phyloP scores from a whole-genome alignment of 495 filamentous ascomycete genomes.

The Hypoxylon perforatum region DNA sequence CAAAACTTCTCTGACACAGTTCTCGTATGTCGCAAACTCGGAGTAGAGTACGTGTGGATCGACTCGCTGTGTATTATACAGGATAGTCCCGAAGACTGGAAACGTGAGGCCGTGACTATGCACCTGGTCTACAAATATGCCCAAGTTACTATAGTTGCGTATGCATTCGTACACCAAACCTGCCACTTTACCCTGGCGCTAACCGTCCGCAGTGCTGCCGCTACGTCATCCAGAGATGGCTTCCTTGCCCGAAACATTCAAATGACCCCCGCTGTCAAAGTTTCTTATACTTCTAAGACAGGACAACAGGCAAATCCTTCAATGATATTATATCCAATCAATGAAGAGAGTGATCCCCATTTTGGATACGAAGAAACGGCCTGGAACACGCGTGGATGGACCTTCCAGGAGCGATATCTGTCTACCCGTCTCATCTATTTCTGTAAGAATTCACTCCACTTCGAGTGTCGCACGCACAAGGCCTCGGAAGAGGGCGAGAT shows the following conservation, averaged over 20 bases:
- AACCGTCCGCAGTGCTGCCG: conserved; percentile 9
- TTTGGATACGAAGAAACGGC: conserved; percentile 2
- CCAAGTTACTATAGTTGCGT: conserved; percentile 25
- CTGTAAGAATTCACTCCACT: conserved; percentile 38
- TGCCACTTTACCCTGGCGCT: neutral
- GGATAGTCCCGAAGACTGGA: no score
- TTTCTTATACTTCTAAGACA: conserved; percentile 7
- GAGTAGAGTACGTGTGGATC: no score
- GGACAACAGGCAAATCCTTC: neutral
- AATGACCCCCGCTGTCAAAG: neutral
- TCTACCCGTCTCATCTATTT: conserved; percentile 42
- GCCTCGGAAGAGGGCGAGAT: neutral
- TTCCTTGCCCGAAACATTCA: conserved; percentile 21
- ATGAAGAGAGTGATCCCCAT: neutral
- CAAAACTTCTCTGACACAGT: conserved; percentile 29
- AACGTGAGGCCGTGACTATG: no score
- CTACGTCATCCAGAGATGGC: conserved; percentile 26
- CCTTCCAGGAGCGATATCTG: conserved; percentile 46
- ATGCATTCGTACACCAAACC: neutral
- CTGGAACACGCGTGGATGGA: conserved; percentile 42
- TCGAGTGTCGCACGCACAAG: conserved; percentile 35
- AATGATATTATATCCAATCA: neutral
- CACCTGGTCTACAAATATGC: no score
- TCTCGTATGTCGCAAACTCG: neutral
- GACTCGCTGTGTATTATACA: no score